Conservation (phyloP, 495 filamentous ascomycete genomes). For the Physcia stellaris region DNA sequence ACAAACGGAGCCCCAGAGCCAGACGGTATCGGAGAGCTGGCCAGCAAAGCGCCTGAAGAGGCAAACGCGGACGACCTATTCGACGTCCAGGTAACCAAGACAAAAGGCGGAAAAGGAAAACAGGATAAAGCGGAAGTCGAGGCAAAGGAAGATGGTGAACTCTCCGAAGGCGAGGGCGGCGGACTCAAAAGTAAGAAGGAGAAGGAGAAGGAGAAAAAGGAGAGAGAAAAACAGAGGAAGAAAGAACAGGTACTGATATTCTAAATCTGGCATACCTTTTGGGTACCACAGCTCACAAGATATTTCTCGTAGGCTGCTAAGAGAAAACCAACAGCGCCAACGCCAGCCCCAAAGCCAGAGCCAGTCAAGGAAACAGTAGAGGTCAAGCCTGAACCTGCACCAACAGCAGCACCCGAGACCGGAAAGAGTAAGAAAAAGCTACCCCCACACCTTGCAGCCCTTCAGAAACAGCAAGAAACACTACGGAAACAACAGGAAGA, state of each 20-base stretch:
- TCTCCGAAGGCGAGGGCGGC: conserved; percentile 45
- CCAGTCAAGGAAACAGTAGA: conserved; percentile 27
- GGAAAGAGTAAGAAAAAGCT: conserved; percentile 86
- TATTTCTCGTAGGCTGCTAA: conserved; percentile 47
- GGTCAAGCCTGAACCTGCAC: conserved; percentile 29
- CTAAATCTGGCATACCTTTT: too few species aligned
- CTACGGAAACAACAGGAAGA: conserved; percentile 64
- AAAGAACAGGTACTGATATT: conserved; percentile 5
- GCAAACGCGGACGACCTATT: conserved; percentile 78
- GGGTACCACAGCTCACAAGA: too few species aligned
- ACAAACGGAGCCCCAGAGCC: conserved; percentile 19
- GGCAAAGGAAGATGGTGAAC: conserved; percentile 28
- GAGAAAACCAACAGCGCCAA: conserved; percentile 40
- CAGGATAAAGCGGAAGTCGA: conserved; percentile 11
- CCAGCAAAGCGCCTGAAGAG: conserved; percentile 68
- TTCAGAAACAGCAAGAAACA: conserved; percentile 89
- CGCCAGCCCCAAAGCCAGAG: conserved; percentile 38
- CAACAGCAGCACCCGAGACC: conserved; percentile 28
- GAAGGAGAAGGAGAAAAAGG: conserved; percentile 90
- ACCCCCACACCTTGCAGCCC: conserved; percentile 60
- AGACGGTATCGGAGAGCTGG: conserved; percentile 27
- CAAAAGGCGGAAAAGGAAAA: conserved; percentile 41
- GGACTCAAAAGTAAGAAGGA: conserved; percentile 85
- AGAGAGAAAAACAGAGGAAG: conserved; percentile 85
- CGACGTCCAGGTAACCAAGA: conserved; percentile 57